These are phyloP conservation scores for Graphilbum ipis-grandicollis DNA, from an alignment of 2,329 filamentous ascomycete genomes.

Conservation along the genomic window DNA sequence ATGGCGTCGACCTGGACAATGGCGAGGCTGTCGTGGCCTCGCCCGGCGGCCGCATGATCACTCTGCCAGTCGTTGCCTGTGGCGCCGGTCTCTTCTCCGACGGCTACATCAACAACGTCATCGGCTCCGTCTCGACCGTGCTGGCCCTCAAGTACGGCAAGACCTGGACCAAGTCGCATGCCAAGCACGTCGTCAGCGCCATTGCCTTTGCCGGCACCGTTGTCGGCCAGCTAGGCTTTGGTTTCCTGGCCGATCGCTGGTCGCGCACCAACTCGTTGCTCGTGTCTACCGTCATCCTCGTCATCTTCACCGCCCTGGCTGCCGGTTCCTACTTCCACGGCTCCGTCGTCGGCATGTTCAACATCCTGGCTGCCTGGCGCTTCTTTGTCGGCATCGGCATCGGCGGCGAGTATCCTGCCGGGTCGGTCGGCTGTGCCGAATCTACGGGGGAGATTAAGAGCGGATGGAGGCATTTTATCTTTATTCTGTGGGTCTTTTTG, in stretches of 20 bases:
- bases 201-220: conserved; percentile 78
- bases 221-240: conserved; percentile 64
- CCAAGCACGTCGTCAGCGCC: conserved; percentile 57
- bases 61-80: conserved; percentile 64
- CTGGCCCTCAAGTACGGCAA: conserved; percentile 50
- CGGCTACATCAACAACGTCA: conserved; percentile 84
- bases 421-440: conserved; percentile 71
- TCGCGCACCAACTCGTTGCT: conserved; percentile 71
- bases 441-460: conserved; percentile 64
- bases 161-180: conserved; percentile 49
- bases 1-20: neutral
- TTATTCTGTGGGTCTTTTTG: conserved; percentile 42
- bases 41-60: conserved; percentile 5
- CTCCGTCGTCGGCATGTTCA: conserved; percentile 52
- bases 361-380: conserved; percentile 60
- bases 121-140: conserved; percentile 72
- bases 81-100: conserved; percentile 83
- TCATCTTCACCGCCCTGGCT: conserved; percentile 67
- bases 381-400: conserved; percentile 75
- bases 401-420: conserved; percentile 65
- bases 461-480: conserved; percentile 79
- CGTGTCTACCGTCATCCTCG: conserved; percentile 64
- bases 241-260: conserved; percentile 67
- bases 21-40: neutral
- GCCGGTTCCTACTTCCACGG: conserved; percentile 63